Base-by-base conservation (phyloP, 306 rosid species). In the Trichosanthes cucumerina region DNA sequence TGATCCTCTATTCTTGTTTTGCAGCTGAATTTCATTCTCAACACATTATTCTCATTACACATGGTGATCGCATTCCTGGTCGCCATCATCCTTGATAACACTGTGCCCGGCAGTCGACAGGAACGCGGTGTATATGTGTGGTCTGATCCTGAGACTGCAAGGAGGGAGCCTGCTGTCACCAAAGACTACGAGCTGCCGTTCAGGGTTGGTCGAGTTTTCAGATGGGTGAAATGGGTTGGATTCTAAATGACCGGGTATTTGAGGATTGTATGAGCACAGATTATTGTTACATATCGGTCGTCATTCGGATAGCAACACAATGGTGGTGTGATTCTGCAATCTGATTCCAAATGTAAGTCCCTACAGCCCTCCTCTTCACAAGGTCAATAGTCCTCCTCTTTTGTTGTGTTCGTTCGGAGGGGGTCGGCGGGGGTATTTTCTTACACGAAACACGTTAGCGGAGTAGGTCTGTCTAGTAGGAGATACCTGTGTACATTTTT, bases 201-300 rank as follows among this genome's bases (percentile, higher is more conserved):
- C 85, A 80, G 89, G 86, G 82, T 91, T 78, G 91, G 99, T 84
- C 86, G 96, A 80, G 74, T 88, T 84, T 95, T 95, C 92, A 83
- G 91, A 86, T 95, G 97, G 97, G 98, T 92, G 77, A 92, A 96
- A 81, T 96, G 99, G 97, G 99, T 96, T 50, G 99, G 99, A 53
- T 79, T 91, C 14, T 92, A 79, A 78, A 38, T 38, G 41, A 21
- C 60, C 19, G 21, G 21, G 6, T 16, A n/a, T 66, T 2, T 6
- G 3, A 47, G 1, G 21, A 58, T 14, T 10, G 2, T 53, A 75
- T 39, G 19, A 19, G 5, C 47, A 52, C 47, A 52, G 12, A 16
- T 38, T 18, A 5, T 53, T 43, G 43, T 38, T 36, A 23, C 66
- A 38, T 12, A 54, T 5, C 50, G 13, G 13, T 76, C 7, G 49